Evolutionary conservation across 345 rosid species (phyloP), one percentile per base, ranked within the genome.

Genomic region (Lenwebbia sp.): DNA sequence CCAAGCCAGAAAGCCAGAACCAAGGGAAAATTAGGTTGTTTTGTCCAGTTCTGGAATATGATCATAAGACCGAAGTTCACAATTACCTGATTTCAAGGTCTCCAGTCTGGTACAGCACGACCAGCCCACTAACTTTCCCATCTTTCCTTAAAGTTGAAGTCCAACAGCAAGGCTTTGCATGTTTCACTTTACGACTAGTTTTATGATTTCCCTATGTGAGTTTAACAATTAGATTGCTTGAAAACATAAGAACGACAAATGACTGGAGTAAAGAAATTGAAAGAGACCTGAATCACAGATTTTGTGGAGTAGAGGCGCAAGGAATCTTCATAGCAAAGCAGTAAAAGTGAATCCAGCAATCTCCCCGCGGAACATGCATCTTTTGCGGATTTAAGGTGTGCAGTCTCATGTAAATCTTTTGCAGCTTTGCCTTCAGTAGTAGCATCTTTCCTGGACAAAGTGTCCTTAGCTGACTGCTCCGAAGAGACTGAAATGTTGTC

Each of bases 161-260:
- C 99, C 98, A 96, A 90, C 96, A 92, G 87, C 99, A 96, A 81
- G 91, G 92, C 76, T 93, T 92, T 84, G 84, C 88, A 86, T 92
- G 93, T 85, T 89, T 91, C 85, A 93, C 91, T 88, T 91, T 91
- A 86, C 40, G 75, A 84, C 89, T 85, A 86, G 93, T 89, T 85
- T 91, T 91, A 82, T 75, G 83, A 65, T 90, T 86, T 83, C 94
- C 95, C 99, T 94, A 87, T 89, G 89, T 89, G 74, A 82, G 62
- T 82, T 88, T 85, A 88, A 53, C 82, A 84, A 86, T 87, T 87
- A 85, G 86, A 89, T 62, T 56, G 85, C 65, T 86, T 47, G 84
- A 85, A 44, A 86, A 54, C 84, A 41, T 85, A 85, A 57, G 28
- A 50, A 82, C 70, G 41, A 57, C 37, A 22, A 62, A 84, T 85